Evolutionary conservation across 106 monocot species (phyloP), one percentile per base, ranked within the genome.

Genomic region (Posidonia australis): DNA sequence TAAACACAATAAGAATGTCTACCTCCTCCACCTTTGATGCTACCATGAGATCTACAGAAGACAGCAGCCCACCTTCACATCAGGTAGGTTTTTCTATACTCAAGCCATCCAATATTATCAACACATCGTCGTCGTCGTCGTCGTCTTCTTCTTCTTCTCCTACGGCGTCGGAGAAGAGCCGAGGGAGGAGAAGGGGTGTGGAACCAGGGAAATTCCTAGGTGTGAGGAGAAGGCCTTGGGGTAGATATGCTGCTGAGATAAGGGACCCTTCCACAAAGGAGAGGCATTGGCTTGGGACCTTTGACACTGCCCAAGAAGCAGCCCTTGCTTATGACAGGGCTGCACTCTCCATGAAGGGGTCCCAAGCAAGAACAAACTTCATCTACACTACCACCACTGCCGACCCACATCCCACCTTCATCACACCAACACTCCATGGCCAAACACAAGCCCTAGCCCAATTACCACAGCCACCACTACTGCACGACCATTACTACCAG

Each of bases 331-430:
- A 70, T 13, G 70, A 70, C 48, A 58, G 70, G 29, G 70, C 60
- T 30, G 70, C 70, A 24, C 45, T 58, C 47, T 58, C 70, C 70
- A 70, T 70, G 46, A 58, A 60, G 44, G 70, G 70, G 0, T 20
- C 60, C 47, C 70, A 60, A 47, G 70, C 70, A n/a, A 46, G 60
- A 17, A 70, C 70, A n/a, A 70, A 70, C 60, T 70, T 70, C 60
- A 12, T 44, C 70, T 60, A 60, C 60, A 20, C 67, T 13, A n/a
- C 47, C 17, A 42, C 11, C 19, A 10, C 30, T 49, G 3, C 49
- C 49, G n/a, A 14, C 43, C 13, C 18, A 31, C 10, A n/a, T 43
- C 42, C 61, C 61, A 32, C 59, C 32, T 54, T 54, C 54, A 12
- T 54, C 13, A 10, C 13, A 45, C 44, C 44, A 22, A 55, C n/a